Percentiles rank a stretch among this genome's conserved stretches.
phyloP scores from a whole-genome alignment of 768 basidiomycete genomes.

The Tubosaeta sp. region DNA sequence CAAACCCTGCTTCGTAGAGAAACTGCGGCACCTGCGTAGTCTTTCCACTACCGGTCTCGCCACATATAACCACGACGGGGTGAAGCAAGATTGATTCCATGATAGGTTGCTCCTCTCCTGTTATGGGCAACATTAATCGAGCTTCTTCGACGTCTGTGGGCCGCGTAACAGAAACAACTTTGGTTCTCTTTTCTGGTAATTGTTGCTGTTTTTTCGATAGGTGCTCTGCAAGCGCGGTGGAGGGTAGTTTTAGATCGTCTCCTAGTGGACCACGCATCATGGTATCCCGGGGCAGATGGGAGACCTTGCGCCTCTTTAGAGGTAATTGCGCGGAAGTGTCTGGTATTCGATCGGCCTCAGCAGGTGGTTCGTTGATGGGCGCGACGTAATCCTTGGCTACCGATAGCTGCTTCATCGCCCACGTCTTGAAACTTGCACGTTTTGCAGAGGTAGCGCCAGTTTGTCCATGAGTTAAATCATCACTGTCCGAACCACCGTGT shows the following conservation, averaged over 20 bases:
- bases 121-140: conserved; percentile 79
- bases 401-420: conserved; percentile 80
- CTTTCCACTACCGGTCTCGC: conserved; percentile 98
- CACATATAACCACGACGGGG: conserved; percentile 65
- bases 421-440: conserved; percentile 74
- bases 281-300: conserved; percentile 23
- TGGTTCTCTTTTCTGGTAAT: conserved; percentile 26
- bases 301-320: conserved; percentile 48
- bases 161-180: conserved; percentile 54
- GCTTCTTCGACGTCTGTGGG: conserved; percentile 70
- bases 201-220: conserved; percentile 12
- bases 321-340: conserved; percentile 9
- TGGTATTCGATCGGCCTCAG: conserved; percentile 10
- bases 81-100: conserved; percentile 89
- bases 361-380: conserved; percentile 9
- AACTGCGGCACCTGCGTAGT: conserved; percentile 99
- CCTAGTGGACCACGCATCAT: conserved; percentile 80
- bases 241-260: conserved; percentile 60
- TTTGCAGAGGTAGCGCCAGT: conserved; percentile 26
- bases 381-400: conserved; percentile 38
- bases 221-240: conserved; percentile 58
- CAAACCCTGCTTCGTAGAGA: conserved; percentile 96
- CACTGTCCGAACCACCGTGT: conserved; percentile 15
- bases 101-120: conserved; percentile 90
- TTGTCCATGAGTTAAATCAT: conserved; percentile 13